Evolutionary conservation across 148 eudicot species (phyloP).

Genomic region (Chenopodium formosanum): DNA sequence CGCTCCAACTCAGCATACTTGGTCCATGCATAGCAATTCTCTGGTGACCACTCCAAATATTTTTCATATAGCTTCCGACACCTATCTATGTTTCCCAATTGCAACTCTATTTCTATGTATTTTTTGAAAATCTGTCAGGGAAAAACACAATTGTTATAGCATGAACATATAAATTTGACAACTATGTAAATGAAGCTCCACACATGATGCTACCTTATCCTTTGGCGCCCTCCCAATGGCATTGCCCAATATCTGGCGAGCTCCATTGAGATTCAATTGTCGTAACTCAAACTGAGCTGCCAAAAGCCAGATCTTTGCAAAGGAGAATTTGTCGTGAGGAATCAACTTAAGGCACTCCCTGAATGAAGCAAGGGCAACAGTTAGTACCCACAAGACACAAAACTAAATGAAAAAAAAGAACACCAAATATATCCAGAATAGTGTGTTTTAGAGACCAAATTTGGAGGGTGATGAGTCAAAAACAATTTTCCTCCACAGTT

Average conservation of each 20-base stretch:
- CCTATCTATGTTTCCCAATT: constrained; percentile 81
- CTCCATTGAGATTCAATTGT: constrained; percentile 71
- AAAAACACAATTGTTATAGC: constrained; percentile 23
- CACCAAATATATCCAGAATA: not conserved
- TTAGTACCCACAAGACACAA: not conserved
- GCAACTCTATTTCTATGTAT: constrained; percentile 90
- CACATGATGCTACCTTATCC: constrained; percentile 58
- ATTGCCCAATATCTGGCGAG: constrained; percentile 73
- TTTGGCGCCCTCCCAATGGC: constrained; percentile 97
- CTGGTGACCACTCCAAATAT: constrained; percentile 93
- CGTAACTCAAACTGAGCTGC: constrained; percentile 93
- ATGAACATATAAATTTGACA: not conserved
- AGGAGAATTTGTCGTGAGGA: constrained; percentile 68
- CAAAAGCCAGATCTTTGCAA: constrained; percentile 91
- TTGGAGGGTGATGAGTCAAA: not conserved
- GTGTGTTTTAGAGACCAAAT: not conserved
- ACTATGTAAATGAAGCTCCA: not conserved
- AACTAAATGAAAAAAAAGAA: no score
- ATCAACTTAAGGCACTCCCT: constrained; percentile 52
- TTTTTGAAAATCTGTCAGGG: constrained; percentile 70
- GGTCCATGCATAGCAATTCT: constrained; percentile 92
- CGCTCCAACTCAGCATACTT: constrained; percentile 87
- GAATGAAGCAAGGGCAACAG: constrained; percentile 7
- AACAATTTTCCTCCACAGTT: not conserved
- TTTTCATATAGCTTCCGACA: constrained; percentile 86